Conservation (phyloP, 73 alveolate genomes). For the Paramecium caudatum region DNA sequence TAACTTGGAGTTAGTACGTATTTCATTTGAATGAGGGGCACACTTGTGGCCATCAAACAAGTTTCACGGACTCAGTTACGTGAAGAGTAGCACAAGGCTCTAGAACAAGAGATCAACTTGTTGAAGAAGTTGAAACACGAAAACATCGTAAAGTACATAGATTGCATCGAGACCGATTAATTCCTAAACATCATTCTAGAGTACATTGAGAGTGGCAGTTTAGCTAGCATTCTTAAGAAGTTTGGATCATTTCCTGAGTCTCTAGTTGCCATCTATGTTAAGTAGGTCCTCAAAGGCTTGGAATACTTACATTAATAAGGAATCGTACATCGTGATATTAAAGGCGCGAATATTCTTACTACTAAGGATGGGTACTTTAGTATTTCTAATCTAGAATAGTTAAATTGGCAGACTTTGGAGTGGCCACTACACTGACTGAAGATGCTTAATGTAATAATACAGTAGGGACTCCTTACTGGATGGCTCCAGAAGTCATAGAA, state of each 20-base stretch:
- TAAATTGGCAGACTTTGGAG: slow-evolving; percentile 97
- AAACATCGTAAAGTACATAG: slow-evolving; percentile 97
- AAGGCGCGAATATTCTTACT: slow-evolving; percentile 97
- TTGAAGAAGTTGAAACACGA: slow-evolving; percentile 93
- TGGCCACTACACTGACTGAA: slow-evolving; percentile 92
- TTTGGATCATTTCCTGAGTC: slow-evolving; percentile 95
- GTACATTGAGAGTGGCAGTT: slow-evolving; percentile 96
- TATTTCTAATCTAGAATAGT: slow-evolving; percentile 63
- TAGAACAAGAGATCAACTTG: slow-evolving; percentile 91
- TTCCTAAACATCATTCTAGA: slow-evolving; percentile 94
- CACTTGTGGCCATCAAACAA: slow-evolving; percentile 96
- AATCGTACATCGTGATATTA: slow-evolving; percentile 97
- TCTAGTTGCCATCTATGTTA: slow-evolving; percentile 90
- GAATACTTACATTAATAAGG: slow-evolving; percentile 96
- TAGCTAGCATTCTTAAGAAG: slow-evolving; percentile 77
- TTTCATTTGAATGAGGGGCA: slow-evolving; percentile 75
- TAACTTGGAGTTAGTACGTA: slow-evolving; percentile 84
- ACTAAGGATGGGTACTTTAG: slow-evolving; percentile 97
- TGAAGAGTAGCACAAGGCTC: slow-evolving; percentile 87
- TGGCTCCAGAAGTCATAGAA: slow-evolving; percentile 99
- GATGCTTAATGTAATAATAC: slow-evolving; percentile 90
- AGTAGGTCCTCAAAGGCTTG: slow-evolving; percentile 95
- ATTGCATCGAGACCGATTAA: slow-evolving; percentile 92
- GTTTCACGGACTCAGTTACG: slow-evolving; percentile 84
- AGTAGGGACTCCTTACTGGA: slow-evolving; percentile 99